phyloP scores from a whole-genome alignment of 768 basidiomycete genomes.

The Phlegmacium glaucopus region DNA sequence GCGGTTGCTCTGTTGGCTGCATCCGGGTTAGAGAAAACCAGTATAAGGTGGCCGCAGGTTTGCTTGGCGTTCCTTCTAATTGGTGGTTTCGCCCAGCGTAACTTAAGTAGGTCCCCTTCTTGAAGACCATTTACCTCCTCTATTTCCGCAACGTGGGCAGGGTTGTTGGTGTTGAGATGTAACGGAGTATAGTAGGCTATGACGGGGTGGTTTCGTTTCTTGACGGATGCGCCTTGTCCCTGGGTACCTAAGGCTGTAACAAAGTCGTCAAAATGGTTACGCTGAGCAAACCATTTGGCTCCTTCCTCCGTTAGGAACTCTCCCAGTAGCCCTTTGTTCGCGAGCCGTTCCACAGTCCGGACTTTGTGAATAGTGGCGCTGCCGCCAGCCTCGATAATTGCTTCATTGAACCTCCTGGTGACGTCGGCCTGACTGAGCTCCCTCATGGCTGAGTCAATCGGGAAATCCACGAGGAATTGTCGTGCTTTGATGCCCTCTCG shows the following conservation, averaged over 20 bases:
- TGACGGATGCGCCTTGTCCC: background rate
- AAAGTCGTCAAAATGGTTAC: background rate
- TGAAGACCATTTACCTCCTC: slow-evolving; percentile 6
- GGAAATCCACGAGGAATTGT: background rate
- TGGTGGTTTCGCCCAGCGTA: slow-evolving; percentile 11
- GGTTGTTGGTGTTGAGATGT: background rate
- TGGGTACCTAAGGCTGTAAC: no score
- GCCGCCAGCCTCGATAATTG: slow-evolving; percentile 37
- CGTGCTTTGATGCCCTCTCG: background rate
- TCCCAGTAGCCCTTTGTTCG: background rate
- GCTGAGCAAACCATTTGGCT: slow-evolving; percentile 3
- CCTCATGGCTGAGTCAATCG: background rate
- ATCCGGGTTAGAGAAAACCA: slow-evolving; percentile 4
- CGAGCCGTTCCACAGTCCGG: slow-evolving; percentile 1
- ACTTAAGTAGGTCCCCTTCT: background rate
- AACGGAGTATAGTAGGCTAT: slow-evolving; percentile 8
- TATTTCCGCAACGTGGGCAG: slow-evolving; percentile 1
- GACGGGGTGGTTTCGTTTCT: background rate
- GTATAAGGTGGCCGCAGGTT: slow-evolving; percentile 8
- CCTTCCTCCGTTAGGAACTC: slow-evolving; percentile 2
- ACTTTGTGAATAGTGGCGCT: background rate
- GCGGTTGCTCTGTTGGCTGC: slow-evolving; percentile 11
- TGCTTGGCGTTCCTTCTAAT: slow-evolving; percentile 1
- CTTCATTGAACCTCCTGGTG: background rate
- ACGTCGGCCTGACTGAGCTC: background rate